Conservation (phyloP, 2,329 filamentous ascomycete species). For the Fusarium udum region DNA sequence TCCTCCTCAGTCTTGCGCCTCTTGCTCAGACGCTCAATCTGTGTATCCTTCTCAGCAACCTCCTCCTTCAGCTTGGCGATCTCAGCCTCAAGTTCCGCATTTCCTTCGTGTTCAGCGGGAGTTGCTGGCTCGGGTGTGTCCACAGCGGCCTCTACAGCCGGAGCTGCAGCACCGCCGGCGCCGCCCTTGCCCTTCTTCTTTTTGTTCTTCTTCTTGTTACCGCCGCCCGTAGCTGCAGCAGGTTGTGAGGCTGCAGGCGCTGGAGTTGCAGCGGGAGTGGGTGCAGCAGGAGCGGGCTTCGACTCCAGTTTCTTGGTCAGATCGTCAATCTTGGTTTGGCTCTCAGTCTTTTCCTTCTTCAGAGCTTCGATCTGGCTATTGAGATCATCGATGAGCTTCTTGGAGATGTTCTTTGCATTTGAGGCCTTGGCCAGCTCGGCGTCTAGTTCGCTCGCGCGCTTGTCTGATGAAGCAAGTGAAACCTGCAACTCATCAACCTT, state of each 20-base stretch:
- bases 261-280: conserved; percentile 35
- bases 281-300: conserved; percentile 15
- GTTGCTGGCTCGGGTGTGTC: conserved; percentile 51
- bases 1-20: conserved; percentile 81
- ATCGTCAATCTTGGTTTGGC: conserved; percentile 49
- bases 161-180: conserved; percentile 55
- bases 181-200: conserved; percentile 89
- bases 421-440: conserved; percentile 52
- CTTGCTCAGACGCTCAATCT: conserved; percentile 75
- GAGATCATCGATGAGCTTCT: conserved; percentile 53
- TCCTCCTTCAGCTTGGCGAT: conserved; percentile 62
- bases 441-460: conserved; percentile 52
- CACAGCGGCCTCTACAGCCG: conserved; percentile 46
- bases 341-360: conserved; percentile 47
- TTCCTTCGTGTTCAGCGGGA: conserved; percentile 42
- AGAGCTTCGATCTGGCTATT: conserved; percentile 50
- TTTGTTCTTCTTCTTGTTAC: conserved; percentile 74
- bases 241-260: conserved; percentile 41
- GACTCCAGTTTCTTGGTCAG: conserved; percentile 56
- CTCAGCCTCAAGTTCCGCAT: conserved; percentile 57
- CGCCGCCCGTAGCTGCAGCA: conserved; percentile 36
- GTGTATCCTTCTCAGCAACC: conserved; percentile 72
- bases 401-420: conserved; percentile 53
- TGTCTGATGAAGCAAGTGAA: conserved; percentile 48
- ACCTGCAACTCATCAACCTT: conserved; percentile 50